Conservation (phyloP, 768 basidiomycete species). For the Myochromella boudieri region DNA sequence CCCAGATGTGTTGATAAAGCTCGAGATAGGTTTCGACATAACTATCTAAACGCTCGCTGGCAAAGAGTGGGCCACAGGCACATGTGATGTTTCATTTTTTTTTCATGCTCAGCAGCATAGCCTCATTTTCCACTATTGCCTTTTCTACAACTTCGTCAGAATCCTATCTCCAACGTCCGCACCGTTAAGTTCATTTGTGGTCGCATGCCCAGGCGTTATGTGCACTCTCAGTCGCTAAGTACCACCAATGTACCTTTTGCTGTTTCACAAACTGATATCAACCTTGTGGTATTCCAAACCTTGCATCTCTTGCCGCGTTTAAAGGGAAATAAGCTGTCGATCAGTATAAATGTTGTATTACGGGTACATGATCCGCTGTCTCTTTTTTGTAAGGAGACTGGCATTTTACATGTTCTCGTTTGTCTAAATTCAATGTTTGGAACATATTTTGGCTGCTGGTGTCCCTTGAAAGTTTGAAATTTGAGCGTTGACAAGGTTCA, state of each 20-base stretch:
- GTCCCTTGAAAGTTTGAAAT: too few species aligned
- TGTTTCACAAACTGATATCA: slow-evolving; percentile 12
- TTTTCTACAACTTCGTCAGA: slow-evolving; percentile 16
- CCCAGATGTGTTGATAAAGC: slow-evolving; percentile 14
- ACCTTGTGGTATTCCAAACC: too few species aligned
- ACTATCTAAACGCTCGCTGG: slow-evolving; percentile 15
- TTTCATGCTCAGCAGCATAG: slow-evolving; percentile 21
- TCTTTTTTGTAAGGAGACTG: too few species aligned
- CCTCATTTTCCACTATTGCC: slow-evolving; percentile 28
- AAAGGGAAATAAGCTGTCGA: background rate
- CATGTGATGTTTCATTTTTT: slow-evolving; percentile 33
- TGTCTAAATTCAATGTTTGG: too few species aligned
- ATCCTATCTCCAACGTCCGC: slow-evolving; percentile 10
- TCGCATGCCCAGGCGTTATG: slow-evolving; percentile 4
- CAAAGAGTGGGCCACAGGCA: slow-evolving; percentile 13
- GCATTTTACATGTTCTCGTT: too few species aligned
- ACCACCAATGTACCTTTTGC: slow-evolving; percentile 16
- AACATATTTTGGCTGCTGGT: too few species aligned
- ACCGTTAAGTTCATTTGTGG: slow-evolving; percentile 5
- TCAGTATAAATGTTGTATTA: background rate
- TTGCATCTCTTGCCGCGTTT: too few species aligned
- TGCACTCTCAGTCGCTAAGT: slow-evolving; percentile 23
- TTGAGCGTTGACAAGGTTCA: too few species aligned
- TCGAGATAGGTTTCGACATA: background rate
- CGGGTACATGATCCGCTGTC: too few species aligned